phyloP scores from a whole-genome alignment of 192 early-diverging fungal genomes.

The Diversispora epigaea region DNA sequence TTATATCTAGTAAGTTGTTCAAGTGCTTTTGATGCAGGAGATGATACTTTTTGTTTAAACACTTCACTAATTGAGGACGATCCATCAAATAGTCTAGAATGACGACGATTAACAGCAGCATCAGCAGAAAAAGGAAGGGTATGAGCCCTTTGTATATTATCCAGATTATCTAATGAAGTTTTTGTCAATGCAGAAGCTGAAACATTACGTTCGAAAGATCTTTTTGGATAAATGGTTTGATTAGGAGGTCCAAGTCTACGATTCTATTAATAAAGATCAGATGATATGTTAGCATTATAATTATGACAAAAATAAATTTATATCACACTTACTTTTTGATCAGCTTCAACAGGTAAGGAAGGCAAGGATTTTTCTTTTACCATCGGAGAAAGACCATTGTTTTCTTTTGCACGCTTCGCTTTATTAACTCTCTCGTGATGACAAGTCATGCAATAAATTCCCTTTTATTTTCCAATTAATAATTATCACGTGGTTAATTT shows the following conservation, averaged over 20 bases:
- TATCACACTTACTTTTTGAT: not conserved
- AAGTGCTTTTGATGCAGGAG: constrained; percentile 7
- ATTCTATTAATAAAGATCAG: not conserved
- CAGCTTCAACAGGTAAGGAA: constrained; percentile 31
- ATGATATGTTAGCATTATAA: not conserved
- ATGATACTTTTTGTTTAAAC: constrained; percentile 16
- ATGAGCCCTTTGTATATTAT: constrained; percentile 22
- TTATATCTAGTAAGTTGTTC: constrained; percentile 22
- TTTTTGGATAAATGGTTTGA: not conserved
- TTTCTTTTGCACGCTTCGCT: constrained; percentile 31
- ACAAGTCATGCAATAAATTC: constrained; percentile 73
- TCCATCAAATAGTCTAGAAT: constrained; percentile 23
- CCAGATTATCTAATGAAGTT: not conserved
- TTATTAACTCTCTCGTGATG: constrained; percentile 54
- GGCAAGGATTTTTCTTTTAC: constrained; percentile 37
- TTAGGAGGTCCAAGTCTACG: not conserved
- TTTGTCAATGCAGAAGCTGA: not conserved
- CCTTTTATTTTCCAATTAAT: constrained; percentile 40
- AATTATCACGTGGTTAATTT: too few relatives aligned
- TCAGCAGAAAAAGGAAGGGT: constrained; percentile 1
- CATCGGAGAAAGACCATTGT: not conserved
- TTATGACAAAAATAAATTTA: too few relatives aligned
- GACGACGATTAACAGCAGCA: constrained; percentile 1
- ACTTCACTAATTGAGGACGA: not conserved
- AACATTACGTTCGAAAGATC: constrained; percentile 21